phyloP scores from a whole-genome alignment of 1,139 yeast genomes.

The Protomyces pachydermus region DNA sequence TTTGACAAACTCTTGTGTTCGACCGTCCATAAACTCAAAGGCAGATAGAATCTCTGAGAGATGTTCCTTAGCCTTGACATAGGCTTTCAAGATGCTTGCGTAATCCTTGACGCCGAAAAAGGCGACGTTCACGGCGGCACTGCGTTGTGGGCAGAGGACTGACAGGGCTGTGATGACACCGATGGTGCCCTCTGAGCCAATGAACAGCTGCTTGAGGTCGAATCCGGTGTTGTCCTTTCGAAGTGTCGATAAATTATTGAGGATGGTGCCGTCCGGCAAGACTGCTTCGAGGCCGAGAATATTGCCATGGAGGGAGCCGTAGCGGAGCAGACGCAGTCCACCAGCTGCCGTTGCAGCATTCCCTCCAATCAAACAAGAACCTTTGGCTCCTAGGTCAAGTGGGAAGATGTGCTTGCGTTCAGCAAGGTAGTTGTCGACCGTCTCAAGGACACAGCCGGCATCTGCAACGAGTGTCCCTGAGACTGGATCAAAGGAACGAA shows the following conservation, averaged over 20 bases:
- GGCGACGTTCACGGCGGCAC: conserved; percentile 81
- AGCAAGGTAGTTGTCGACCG: conserved; percentile 71
- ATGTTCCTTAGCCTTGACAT: conserved; percentile 71
- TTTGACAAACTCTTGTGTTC: conserved; percentile 62
- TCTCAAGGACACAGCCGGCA: conserved; percentile 85
- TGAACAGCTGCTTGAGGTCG: conserved; percentile 83
- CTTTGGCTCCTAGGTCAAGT: conserved; percentile 91
- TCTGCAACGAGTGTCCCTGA: conserved; percentile 85
- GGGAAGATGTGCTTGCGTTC: conserved; percentile 89
- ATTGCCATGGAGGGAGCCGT: conserved; percentile 89
- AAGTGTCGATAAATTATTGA: conserved; percentile 72
- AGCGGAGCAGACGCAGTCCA: conserved; percentile 78
- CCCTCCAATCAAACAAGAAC: conserved; percentile 95
- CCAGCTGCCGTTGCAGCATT: conserved; percentile 96
- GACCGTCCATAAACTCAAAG: conserved; percentile 87
- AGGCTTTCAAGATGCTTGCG: conserved; percentile 76
- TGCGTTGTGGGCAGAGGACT: conserved; percentile 86
- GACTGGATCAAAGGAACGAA: conserved; percentile 73
- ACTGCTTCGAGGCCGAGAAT: conserved; percentile 91
- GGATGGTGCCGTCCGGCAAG: conserved; percentile 78
- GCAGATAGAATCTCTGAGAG: conserved; percentile 85
- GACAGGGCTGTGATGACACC: conserved; percentile 90
- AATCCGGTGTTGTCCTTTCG: conserved; percentile 89
- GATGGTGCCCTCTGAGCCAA: conserved; percentile 88
- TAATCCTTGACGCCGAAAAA: conserved; percentile 76